phyloP scores from a whole-genome alignment of 2,329 filamentous ascomycete genomes.

The Diaporthe ilicicola region DNA sequence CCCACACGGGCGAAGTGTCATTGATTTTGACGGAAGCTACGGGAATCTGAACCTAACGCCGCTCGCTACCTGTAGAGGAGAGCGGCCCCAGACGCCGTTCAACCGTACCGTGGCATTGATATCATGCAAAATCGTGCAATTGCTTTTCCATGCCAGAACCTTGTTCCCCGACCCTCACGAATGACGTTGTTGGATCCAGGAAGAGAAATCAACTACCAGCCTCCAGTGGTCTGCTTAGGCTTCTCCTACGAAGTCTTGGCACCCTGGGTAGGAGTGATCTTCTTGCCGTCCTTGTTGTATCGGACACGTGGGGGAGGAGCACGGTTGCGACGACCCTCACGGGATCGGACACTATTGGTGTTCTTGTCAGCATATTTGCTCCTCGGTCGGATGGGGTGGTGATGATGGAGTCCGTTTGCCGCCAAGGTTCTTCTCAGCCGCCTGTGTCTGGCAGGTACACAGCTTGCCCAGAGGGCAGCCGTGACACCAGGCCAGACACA shows the following conservation, averaged over 20 bases:
- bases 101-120: slow-evolving; percentile 25
- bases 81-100: slow-evolving; percentile 32
- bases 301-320: slow-evolving; percentile 95
- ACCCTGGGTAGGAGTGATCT: slow-evolving; percentile 88
- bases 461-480: slow-evolving; percentile 27
- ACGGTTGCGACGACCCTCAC: slow-evolving; percentile 97
- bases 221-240: slow-evolving; percentile 1
- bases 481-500: slow-evolving; percentile 43
- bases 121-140: slow-evolving; percentile 31
- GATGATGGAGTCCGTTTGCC: slow-evolving; percentile 32
- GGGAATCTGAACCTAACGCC: slow-evolving; percentile 32
- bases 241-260: slow-evolving; percentile 65
- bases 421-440: slow-evolving; percentile 57
- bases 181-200: not conserved
- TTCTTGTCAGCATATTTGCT: slow-evolving; percentile 50
- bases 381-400: slow-evolving; percentile 36
- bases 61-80: slow-evolving; percentile 17
- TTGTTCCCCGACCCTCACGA: slow-evolving; percentile 29
- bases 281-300: slow-evolving; percentile 99
- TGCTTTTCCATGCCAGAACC: slow-evolving; percentile 29
- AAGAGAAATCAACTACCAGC: slow-evolving; percentile 17
- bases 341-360: slow-evolving; percentile 85
- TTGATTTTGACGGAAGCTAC: slow-evolving; percentile 32
- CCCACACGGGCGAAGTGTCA: slow-evolving; percentile 30
- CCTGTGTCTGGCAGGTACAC: slow-evolving; percentile 44